Evolutionary conservation across 208 protist genomes (phyloP), one percentile per base, ranked within the genome.

Genomic region (Hexamita inflata): DNA sequence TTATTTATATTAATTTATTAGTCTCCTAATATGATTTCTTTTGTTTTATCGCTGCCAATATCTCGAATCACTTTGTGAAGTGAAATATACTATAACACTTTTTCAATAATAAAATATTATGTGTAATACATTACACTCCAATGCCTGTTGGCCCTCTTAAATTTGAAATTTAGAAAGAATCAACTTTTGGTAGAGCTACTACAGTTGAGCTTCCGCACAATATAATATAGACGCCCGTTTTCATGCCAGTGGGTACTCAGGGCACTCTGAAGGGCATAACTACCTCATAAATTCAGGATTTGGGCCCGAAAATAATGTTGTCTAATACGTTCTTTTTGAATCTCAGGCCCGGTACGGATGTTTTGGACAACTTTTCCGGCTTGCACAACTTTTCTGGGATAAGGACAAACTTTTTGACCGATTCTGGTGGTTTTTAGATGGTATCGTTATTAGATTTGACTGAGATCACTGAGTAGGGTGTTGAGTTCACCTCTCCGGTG

Each of bases 401-500:
- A 76, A 32, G 58, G 26, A 59, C 59, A 19, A 76, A 70, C 32
- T 76, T 86, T 24, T 39, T 83, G 28, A 83, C 77, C 4, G 83
- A 86, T 70, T 82, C 77, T 77, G 83, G 83, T 58, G 82, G 82
- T 13, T 85, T 83, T 59, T 77, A 85, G 58, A 83, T 86, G 81
- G 83, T 86, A 0, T 85, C 82, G 42, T 68, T 85, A 39, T 66
- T 82, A 1, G 65, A 82, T 30, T 67, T 84, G 24, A 49, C 79
- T 29, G 59, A 79, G 38, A 41, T 86, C 0, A 85, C 81, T 30
- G 83, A 84, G 62, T 90, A 97, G 79, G 94, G 94, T n/a, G 94
- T 98, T 0, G 88, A 82, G 29, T 98, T 98, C 80, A 84, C 90
- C 70, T 97, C 94, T n/a, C 95, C 94, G 0, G 92, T 96, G 78